Base-by-base conservation (phyloP, 1,139 yeast genomes). In the Candida sp. region DNA sequence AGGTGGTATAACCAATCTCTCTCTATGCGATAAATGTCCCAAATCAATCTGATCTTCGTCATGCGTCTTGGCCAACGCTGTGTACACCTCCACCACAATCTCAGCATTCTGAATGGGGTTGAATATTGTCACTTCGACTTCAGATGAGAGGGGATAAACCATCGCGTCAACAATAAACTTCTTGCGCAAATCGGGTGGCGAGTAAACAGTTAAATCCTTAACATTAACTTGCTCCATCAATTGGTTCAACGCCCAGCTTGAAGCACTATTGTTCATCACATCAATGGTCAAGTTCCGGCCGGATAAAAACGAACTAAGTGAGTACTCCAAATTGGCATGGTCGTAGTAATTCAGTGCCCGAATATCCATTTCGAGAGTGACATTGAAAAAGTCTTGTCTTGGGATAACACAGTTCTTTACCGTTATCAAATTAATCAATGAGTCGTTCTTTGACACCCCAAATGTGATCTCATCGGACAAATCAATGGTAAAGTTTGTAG, bases 131-230 rank as follows among this genome's bases (percentile, higher is more conserved):
- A 83, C 58, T 56, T 83, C 85, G 7, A 82, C 73, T 49, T 81
- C 83, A 0, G 85, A 78, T 1, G 77, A 69, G 58, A 83, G 63
- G 3, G 84, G 56, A 63, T 84, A 87, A 63, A 84, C 76, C 0
- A 78, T 77, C 1, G 83, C 72, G 6, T 73, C 78, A 3, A 77
- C 49, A 7, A 83, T 66, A 61, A 55, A 65, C 53, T 39, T 46
- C 22, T 46, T 46, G 27, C 23, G 60, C 58, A 38, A 48, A 50
- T 39, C 34, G n/a, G 44, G 25, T 35, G 40, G 35, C 22, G 44
- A 39, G 39, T 17, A 35, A 30, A 31, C 26, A 3, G 27, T 40
- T 22, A 32, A 23, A 33, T 44, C 34, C 11, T 22, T n/a, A 17
- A 47, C 30, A 22, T 43, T 40, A 22, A 68, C 50, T 41, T 61